Evolutionary conservation across 1,284 basidiomycete genomes (phyloP), one percentile per base, ranked within the genome.

Genomic region (Ganoderma resinaceum): DNA sequence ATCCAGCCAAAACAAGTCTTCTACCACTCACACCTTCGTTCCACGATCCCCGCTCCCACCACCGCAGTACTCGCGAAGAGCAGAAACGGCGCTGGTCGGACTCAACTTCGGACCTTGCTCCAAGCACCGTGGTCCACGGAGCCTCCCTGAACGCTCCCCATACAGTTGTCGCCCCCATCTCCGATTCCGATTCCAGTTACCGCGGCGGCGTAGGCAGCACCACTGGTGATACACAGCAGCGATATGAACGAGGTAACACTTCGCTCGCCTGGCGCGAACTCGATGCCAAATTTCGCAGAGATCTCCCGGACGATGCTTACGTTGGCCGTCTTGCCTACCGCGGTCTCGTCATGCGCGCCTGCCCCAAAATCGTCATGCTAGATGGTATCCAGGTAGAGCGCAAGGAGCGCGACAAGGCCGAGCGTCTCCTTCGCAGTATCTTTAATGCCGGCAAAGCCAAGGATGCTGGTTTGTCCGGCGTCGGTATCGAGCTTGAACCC

Each of bases 241-340:
- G 43, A 46, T 70, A 66, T 31, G 70, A 68, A 59, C 73, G 75
- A 53, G 72, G 35, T 49, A 74, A 80, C 73, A 68, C 75, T 73
- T 66, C 68, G 49, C 61, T 69, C 31, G 71, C 80, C 66, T 94
- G 92, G 95, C 83, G 89, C 72, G 89, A 91, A 73, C 83, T 95
- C 76, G 96, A 98, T 81, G 83, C 84, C 8, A 91, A 93, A 77
- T 98, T 96, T 85, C 89, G 96, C 55, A 90, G 93, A 77, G 91
- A 94, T 73, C 84, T 98, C 66, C 96, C 96, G 58, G 93, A 98
- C 81, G 91, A 89, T 69, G 88, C 88, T 79, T 97, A 97, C 79
- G 87, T 93, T 62, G 92, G 91, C 49, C 89, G 96, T 49, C 85
- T 96, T 55, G 92, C 91, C 53, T 98, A 97, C 80, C 90, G 96